Percentiles rank a stretch among this genome's conserved stretches.
phyloP scores from a whole-genome alignment of 257 asterid species.

The Nyctanthes arbortristis region DNA sequence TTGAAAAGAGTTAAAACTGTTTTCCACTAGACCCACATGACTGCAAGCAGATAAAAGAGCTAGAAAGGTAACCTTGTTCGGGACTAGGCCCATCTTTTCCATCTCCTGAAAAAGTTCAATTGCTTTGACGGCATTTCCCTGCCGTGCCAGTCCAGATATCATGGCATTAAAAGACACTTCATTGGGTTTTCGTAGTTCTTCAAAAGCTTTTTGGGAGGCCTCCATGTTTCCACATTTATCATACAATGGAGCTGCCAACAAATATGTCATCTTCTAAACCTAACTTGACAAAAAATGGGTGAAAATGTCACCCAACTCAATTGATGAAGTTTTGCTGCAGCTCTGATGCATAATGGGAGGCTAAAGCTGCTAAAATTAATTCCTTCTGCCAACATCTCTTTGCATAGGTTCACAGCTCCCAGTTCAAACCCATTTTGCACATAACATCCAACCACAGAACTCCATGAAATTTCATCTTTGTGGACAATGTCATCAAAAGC shows the following conservation, averaged over 20 bases:
- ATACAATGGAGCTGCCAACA: conserved; percentile 14
- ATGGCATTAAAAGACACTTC: conserved; percentile 13
- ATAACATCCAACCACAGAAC: conserved; percentile 18
- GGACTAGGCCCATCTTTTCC: conserved; percentile 12
- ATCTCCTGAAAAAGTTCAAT: conserved; percentile 4
- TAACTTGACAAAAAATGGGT: conserved; percentile 11
- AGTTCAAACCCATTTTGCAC: conserved; percentile 17
- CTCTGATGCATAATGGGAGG: conserved; percentile 19
- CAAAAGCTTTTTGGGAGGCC: conserved; percentile 11
- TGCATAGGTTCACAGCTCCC: conserved; percentile 3
- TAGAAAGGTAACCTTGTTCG: conserved; percentile 1
- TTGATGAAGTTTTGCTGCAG: conserved; percentile 16
- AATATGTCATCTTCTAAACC: conserved; percentile 7
- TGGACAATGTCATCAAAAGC: conserved; percentile 19
- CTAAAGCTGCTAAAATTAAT: conserved; percentile 10
- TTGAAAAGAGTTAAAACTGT: conserved; percentile 9
- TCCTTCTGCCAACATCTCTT: conserved; percentile 18
- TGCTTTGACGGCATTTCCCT: conserved; percentile 14
- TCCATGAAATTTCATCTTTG: conserved; percentile 23
- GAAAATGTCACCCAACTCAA: conserved; percentile 17
- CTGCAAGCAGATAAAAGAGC: conserved; percentile 20
- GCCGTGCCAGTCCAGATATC: conserved; percentile 21
- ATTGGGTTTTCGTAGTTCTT: conserved; percentile 14
- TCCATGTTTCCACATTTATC: conserved; percentile 18
- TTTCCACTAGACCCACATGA: conserved; percentile 14